phyloP scores from a whole-genome alignment of 2,329 filamentous ascomycete species.

The Cadophora luteo-olivacea region DNA sequence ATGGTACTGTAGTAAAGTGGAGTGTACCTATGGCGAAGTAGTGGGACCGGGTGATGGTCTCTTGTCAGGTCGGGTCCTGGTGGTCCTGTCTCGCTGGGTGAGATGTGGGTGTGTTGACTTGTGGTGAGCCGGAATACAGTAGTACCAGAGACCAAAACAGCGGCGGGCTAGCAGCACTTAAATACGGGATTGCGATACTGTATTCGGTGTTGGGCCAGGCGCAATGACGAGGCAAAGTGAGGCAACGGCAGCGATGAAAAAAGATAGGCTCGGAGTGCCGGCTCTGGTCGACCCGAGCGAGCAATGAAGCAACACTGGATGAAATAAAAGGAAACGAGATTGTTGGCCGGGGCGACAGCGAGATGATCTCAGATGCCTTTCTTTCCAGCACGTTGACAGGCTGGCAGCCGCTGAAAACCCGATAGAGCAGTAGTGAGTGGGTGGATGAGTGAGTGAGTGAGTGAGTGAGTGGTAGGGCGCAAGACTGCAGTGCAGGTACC shows the following conservation, averaged over 20 bases:
- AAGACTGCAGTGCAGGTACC: constrained; percentile 6
- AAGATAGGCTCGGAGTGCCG: not conserved
- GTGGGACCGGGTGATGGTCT: not conserved
- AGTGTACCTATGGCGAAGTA: not conserved
- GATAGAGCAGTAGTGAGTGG: too few species aligned
- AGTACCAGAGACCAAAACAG: not conserved
- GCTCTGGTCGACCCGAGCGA: not conserved
- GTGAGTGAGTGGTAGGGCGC: not conserved
- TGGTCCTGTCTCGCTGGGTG: not conserved
- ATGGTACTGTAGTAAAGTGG: not conserved
- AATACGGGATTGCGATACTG: not conserved
- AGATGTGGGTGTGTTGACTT: not conserved
- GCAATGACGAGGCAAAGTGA: not conserved
- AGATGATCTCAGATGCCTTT: not conserved
- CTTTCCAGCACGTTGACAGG: not conserved
- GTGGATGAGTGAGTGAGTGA: too few species aligned
- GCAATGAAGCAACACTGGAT: not conserved
- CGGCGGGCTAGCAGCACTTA: not conserved
- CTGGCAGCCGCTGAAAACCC: not conserved
- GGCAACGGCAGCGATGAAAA: not conserved
- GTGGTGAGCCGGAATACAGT: not conserved
- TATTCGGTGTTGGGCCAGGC: not conserved
- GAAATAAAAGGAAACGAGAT: not conserved
- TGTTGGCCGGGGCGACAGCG: not conserved
- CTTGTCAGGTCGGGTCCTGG: not conserved